Base-by-base conservation (phyloP, 2,329 filamentous ascomycete genomes). In the Emergomyces africanus region DNA sequence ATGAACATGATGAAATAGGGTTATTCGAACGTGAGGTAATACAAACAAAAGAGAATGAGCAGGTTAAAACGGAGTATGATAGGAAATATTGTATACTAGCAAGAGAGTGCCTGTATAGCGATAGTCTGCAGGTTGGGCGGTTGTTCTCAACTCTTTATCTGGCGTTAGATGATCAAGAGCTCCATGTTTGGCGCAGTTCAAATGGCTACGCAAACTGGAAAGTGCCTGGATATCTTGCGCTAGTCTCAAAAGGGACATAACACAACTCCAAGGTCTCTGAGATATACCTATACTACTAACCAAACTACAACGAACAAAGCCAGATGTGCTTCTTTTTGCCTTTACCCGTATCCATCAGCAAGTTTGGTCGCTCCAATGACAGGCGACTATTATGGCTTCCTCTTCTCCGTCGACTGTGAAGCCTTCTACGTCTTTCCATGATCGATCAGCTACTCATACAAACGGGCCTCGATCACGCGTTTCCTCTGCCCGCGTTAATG, bases 1-100 rank as follows among this genome's bases (percentile, higher is more conserved):
- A 99, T 97, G 84, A 99, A 99, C 94, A 96, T 96, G 70, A 79
- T 90, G 83, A 72, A 57, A 12, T 50, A 25, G 78, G 77, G 75
- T 72, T 65, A 76, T 75, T 67, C 68, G 58, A 58, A 60, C 23
- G 42, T 28, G 20, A 48, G 61, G 57, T 37, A 50, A 49, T 46
- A 60, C 50, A 35, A 28, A 46, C 35, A 57, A 33, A 54, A 59
- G 48, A 53, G 18, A 23, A 35, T 12, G 28, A 41, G 25, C 37
- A 59, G 53, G 46, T 6, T 15, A 57, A 35, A 44, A 14, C 4
- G 59, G 20, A 59, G 18, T 50, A 12, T n/a, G 14, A 20, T 18
- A 15, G 5, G 42, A 25, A 28, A 44, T 55, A 14, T 9, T 12
- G 25, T 30, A 33, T 53, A 53, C 20, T 33, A 37, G 33, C n/a